Percentiles rank a stretch among this genome's conserved stretches.
Evolutionary conservation across 2,329 filamentous ascomycete species (phyloP).

Genomic region (Clonostachys byssicola): DNA sequence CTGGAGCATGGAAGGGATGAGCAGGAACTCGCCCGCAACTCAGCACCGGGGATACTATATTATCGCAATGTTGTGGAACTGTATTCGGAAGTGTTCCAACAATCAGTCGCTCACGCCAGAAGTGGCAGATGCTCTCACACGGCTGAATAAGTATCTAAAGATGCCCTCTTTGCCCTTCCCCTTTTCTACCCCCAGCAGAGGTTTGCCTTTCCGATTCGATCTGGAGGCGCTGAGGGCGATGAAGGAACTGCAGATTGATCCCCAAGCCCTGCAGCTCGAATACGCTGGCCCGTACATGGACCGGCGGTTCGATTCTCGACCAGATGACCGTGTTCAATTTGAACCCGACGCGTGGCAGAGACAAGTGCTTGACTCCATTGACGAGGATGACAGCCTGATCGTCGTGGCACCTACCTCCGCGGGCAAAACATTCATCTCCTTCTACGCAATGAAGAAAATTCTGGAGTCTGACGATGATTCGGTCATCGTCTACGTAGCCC

Average conservation of each 20-base stretch:
- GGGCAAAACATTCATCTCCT: constrained; percentile 80
- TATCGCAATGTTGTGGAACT: constrained; percentile 14
- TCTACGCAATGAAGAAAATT: constrained; percentile 79
- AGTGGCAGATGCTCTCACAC: not conserved
- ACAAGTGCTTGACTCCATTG: constrained; percentile 68
- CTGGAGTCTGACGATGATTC: constrained; percentile 64
- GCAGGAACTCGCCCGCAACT: not conserved
- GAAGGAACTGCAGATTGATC: not conserved
- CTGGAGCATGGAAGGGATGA: constrained; percentile 3
- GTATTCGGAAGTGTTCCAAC: constrained; percentile 9
- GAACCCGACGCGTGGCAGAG: constrained; percentile 75
- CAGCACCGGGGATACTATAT: constrained; percentile 10
- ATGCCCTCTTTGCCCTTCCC: not conserved
- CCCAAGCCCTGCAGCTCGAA: constrained; percentile 53
- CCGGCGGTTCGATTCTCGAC: constrained; percentile 63
- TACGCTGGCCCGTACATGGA: constrained; percentile 72
- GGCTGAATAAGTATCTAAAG: not conserved
- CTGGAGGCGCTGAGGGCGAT: not conserved
- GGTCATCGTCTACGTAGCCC: constrained; percentile 74
- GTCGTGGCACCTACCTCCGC: constrained; percentile 76
- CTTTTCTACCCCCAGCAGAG: not conserved
- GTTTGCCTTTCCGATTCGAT: constrained; percentile 1
- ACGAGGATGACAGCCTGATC: constrained; percentile 62
- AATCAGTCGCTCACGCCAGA: not conserved
- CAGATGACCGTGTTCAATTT: constrained; percentile 66